phyloP scores from a whole-genome alignment of 805 yeast genomes.

The Lachancea lanzarotensis region DNA sequence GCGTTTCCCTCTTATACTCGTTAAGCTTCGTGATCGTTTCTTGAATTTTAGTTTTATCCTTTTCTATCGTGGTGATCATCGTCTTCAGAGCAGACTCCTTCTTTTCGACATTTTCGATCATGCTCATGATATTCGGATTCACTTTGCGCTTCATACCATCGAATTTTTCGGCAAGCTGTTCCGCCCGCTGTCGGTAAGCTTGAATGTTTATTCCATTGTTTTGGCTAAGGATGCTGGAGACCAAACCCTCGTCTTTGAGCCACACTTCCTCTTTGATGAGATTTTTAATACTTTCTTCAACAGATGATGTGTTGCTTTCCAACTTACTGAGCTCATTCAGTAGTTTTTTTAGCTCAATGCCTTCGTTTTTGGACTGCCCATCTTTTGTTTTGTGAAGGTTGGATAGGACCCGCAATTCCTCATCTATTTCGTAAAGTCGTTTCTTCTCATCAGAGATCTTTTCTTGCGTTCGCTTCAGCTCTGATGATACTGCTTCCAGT shows the following conservation, averaged over 20 bases:
- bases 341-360: constrained; percentile 47
- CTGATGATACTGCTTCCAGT: constrained; percentile 18
- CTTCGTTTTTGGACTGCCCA: constrained; percentile 38
- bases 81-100: constrained; percentile 68
- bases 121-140: constrained; percentile 78
- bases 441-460: constrained; percentile 40
- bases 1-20: constrained; percentile 75
- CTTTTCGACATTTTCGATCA: constrained; percentile 87
- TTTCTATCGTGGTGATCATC: constrained; percentile 82
- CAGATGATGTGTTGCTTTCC: constrained; percentile 32
- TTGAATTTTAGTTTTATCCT: constrained; percentile 82
- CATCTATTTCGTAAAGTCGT: constrained; percentile 60
- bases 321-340: constrained; percentile 50
- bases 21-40: constrained; percentile 80
- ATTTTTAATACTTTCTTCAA: constrained; percentile 37
- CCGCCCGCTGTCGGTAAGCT: constrained; percentile 53
- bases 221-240: constrained; percentile 50
- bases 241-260: constrained; percentile 60
- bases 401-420: constrained; percentile 62
- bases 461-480: constrained; percentile 23
- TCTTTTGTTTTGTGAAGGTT: constrained; percentile 39
- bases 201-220: constrained; percentile 57
- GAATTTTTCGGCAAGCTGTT: constrained; percentile 48
- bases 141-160: constrained; percentile 73
- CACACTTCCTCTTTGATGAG: constrained; percentile 58